Evolutionary conservation across 2,329 filamentous ascomycete genomes (phyloP), one percentile per base, ranked within the genome.

Genomic region (Parafenestella ontariensis): DNA sequence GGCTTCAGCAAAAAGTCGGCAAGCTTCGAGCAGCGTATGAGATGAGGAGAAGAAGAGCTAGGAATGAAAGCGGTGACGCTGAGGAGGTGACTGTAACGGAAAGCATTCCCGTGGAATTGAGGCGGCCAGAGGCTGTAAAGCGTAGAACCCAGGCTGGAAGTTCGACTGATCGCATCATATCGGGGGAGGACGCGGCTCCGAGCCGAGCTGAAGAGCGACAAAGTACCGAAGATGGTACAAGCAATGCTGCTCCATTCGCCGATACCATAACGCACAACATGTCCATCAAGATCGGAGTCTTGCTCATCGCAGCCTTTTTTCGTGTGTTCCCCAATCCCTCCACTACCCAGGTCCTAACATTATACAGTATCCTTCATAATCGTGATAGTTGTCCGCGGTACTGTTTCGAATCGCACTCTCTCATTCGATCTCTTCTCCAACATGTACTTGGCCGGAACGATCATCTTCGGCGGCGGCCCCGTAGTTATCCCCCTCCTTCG

Each of bases 391-490:
- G 31, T 81, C 69, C 72, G 80, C 66, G 56, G 73, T 75, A 43
- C 75, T 2, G 44, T 82, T 10, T 53, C 72, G 0, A 37, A 67
- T 9, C 74, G 74, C 0, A 78, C 84, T 0, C 73, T 86, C 0
- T 72, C 82, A 0, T 85, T 86, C 61, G 79, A 82, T 43, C 81
- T 92, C 21, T 91, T 92, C 63, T 80, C 87, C 5, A 91, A 90
- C 70, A 83, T 92, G 75, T 91, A 88, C 64, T 84, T 91, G 0
- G 89, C 89, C 0, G 89, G 89, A 0, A 91, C 89, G 1, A 79
- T 80, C 54, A 80, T 80, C 54, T 80, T 80, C 59, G 78, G 78
- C 24, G 78, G 77, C 33, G 78, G 77, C 0, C 78, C 78, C 2
- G 78, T 79, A 21, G 78, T 80, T 0, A 79, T 81, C 44, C 78